Conservation (phyloP, 2,329 filamentous ascomycete species). For the Incumbomyces delicatus region DNA sequence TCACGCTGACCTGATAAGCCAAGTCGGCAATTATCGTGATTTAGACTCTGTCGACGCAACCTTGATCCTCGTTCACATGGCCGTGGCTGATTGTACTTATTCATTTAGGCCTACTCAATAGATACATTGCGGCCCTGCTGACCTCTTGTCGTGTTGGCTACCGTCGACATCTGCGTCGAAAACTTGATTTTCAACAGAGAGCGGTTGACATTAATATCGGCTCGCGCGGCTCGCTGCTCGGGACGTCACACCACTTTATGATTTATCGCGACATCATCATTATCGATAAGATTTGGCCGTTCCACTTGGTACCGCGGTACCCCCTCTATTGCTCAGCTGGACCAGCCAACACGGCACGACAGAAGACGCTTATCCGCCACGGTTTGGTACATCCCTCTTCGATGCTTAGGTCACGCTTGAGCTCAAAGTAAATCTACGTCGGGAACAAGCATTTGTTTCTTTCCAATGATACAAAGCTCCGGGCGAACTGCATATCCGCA, state of each 20-base stretch:
- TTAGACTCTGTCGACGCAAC: too few relatives aligned
- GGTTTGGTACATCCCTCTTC: too few relatives aligned
- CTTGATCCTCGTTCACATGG: not conserved
- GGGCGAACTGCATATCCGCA: not conserved
- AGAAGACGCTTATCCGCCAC: too few relatives aligned
- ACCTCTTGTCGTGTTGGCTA: not conserved
- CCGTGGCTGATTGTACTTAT: not conserved
- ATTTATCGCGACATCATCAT: not conserved
- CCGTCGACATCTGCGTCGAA: not conserved
- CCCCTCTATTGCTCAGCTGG: not conserved
- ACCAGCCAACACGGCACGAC: not conserved
- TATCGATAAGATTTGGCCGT: not conserved
- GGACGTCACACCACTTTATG: too few relatives aligned
- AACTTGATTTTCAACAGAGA: not conserved
- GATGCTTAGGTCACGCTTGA: not conserved
- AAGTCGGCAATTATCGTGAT: slow-evolving; percentile 1
- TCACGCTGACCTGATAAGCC: slow-evolving; percentile 1
- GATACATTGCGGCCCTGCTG: not conserved
- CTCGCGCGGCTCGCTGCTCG: too few relatives aligned
- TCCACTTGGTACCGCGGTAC: not conserved
- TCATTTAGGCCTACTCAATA: not conserved
- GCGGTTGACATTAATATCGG: not conserved
- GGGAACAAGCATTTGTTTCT: too few relatives aligned
- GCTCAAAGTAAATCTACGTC: too few relatives aligned
- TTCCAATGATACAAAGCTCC: too few relatives aligned